A percentile compares a stretch with the other conserved stretches of the same genome.
phyloP scores from a whole-genome alignment of 164 flowering plant species.

The Liriodendron chinense region DNA sequence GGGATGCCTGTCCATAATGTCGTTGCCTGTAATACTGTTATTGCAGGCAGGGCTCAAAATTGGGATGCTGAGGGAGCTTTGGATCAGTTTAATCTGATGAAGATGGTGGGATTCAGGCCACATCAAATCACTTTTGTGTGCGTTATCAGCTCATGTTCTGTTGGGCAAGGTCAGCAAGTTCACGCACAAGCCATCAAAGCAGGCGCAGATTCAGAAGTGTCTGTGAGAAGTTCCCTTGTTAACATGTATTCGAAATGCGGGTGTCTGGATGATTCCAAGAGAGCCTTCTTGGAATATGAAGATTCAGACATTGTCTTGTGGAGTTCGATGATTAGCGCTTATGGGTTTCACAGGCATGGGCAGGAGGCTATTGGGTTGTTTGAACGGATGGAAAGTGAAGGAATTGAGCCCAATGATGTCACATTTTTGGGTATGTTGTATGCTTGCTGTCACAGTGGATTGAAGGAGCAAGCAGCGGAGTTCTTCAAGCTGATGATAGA shows the following conservation, averaged over 20 bases:
- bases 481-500: slow-evolving; percentile 47
- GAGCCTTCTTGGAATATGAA: slow-evolving; percentile 37
- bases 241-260: slow-evolving; percentile 83
- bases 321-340: slow-evolving; percentile 79
- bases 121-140: slow-evolving; percentile 68
- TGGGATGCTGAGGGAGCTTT: slow-evolving; percentile 54
- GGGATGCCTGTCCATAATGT: slow-evolving; percentile 52
- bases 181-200: slow-evolving; percentile 60
- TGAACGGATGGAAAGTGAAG: slow-evolving; percentile 44
- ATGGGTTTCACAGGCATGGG: slow-evolving; percentile 76
- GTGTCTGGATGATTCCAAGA: slow-evolving; percentile 63
- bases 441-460: slow-evolving; percentile 75
- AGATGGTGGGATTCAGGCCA: slow-evolving; percentile 53
- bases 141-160: slow-evolving; percentile 68
- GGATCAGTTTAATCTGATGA: slow-evolving; percentile 55
- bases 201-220: slow-evolving; percentile 36
- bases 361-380: slow-evolving; percentile 51
- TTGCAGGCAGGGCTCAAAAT: slow-evolving; percentile 67
- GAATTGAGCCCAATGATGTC: slow-evolving; percentile 54
- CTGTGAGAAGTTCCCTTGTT: slow-evolving; percentile 54
- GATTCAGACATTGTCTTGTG: slow-evolving; percentile 51
- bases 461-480: slow-evolving; percentile 52
- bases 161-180: slow-evolving; percentile 74
- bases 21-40: slow-evolving; percentile 71
- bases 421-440: slow-evolving; percentile 70